Base-by-base conservation (phyloP, 2,329 filamentous ascomycete genomes). In the Nectriaceae sp. region DNA sequence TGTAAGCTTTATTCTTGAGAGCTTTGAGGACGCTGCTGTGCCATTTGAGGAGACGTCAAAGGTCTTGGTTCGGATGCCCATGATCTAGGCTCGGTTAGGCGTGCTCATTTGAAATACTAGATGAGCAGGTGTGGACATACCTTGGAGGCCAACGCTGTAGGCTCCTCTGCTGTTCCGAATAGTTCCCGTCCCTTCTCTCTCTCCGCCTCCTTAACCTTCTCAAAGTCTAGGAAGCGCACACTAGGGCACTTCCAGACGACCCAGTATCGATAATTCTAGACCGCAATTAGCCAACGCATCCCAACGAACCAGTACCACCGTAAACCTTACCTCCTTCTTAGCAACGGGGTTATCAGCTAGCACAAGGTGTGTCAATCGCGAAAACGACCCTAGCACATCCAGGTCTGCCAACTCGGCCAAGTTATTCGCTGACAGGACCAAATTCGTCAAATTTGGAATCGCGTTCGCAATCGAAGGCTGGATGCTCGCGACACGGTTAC, bases 201-300 rank as follows among this genome's bases (percentile, higher is more conserved):
- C 77, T 99, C 94, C 0, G 80, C 84, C 55, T 94, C 84, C 71
- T 90, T 95, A 42, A 99, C 91, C 72, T 96, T 96, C 60, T 84
- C 80, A 68, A 90, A 97, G 72, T 99, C 94, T 41, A 99, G 79
- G 71, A 96, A 97, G 38, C 93, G 86, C 37, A 99, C 84, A 4
- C 79, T 80, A 1, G 90, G 91, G 66, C 88, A 90, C 54, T 87
- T 83, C 88, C 89, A 97, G 52, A 99, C 82, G 21, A 96, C 76
- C 87, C 90, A 99, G 68, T 88, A 87, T 44, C 94, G 87, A 74
- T 97, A 99, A 72, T 97, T 77, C 90, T 97, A 45, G 13, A 38
- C 24, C 15, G 24, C 31, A 22, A 38, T 53, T 44, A 51, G 49
- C 52, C 33, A 46, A 40, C 22, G n/a, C n/a, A n/a, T n/a, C n/a